Evolutionary conservation across 2,329 filamentous ascomycete genomes (phyloP).

Genomic region (Parastagonospora avenae): DNA sequence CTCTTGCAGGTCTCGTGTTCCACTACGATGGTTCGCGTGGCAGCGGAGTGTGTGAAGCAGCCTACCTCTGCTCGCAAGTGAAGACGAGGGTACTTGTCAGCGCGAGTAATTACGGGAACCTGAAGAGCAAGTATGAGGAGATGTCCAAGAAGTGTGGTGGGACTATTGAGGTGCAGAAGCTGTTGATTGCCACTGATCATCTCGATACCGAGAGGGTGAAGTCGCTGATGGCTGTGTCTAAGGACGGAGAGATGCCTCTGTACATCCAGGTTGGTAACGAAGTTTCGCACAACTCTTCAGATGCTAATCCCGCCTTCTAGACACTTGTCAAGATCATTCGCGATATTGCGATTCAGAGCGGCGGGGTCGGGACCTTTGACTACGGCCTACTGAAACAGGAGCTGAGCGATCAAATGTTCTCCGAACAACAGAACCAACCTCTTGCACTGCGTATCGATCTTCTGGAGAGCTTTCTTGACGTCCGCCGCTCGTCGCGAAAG

Average conservation of each 20-base stretch:
- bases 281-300: not conserved
- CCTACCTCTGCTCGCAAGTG: conserved; percentile 14
- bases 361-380: conserved; percentile 10
- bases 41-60: conserved; percentile 20
- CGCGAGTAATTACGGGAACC: conserved; percentile 15
- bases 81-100: conserved; percentile 20
- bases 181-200: conserved; percentile 10
- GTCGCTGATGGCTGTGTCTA: conserved; percentile 22
- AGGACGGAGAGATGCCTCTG: conserved; percentile 13
- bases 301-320: not conserved
- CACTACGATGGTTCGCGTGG: conserved; percentile 51
- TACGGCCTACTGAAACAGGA: conserved; percentile 8
- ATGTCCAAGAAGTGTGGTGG: conserved; percentile 7
- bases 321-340: conserved; percentile 14
- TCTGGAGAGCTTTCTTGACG: conserved; percentile 14
- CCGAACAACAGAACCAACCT: conserved; percentile 8
- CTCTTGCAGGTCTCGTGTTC: conserved; percentile 63
- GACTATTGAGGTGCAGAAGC: conserved; percentile 11
- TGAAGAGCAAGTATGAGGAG: conserved; percentile 11
- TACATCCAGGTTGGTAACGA: conserved; percentile 20
- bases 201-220: conserved; percentile 22
- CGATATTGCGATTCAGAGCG: conserved; percentile 11
- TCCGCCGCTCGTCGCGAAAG: not conserved
- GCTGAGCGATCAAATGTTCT: conserved; percentile 5
- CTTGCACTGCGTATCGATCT: conserved; percentile 17